Evolutionary conservation across 495 filamentous ascomycete species (phyloP).

Genomic region (Penicillium coffeae): DNA sequence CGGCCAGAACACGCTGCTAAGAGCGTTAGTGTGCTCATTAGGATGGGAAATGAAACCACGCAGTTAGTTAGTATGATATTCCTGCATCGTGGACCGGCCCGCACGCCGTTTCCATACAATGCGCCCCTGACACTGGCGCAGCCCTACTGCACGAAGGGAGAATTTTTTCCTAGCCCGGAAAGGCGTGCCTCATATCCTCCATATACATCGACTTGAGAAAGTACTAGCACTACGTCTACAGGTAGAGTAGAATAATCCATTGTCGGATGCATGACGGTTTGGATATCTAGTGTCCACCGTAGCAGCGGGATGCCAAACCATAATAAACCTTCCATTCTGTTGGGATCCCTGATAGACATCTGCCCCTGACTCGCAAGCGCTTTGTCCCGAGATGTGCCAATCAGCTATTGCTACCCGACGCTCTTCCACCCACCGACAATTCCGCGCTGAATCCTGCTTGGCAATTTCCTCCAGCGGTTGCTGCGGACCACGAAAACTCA

Average conservation of each 20-base stretch:
- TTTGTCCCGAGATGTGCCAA: constrained; percentile 9
- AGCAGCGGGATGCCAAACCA: background rate
- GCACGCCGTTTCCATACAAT: constrained; percentile 6
- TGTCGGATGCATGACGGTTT: background rate
- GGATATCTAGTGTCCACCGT: background rate
- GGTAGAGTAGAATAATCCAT: background rate
- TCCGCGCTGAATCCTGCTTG: background rate
- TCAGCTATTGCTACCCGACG: background rate
- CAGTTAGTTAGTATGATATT: constrained; percentile 9
- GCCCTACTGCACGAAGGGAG: constrained; percentile 5
- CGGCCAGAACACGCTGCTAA: background rate
- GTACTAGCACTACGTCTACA: too few species aligned
- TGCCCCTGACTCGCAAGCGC: constrained; percentile 7
- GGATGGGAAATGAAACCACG: constrained; percentile 15
- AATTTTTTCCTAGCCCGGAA: background rate
- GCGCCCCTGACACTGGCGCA: background rate
- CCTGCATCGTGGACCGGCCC: constrained; percentile 21
- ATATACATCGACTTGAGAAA: too few species aligned
- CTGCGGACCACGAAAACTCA: constrained; percentile 11
- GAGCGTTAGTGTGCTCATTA: background rate
- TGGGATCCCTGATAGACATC: background rate
- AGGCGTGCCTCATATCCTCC: background rate
- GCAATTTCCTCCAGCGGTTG: constrained; percentile 12
- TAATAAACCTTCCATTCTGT: background rate
- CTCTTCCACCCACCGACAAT: background rate